A percentile compares a stretch with the other conserved stretches of the same genome.
Evolutionary conservation across 352 stramenopile genomes (phyloP).

Genomic region (Phytopythium delawarense): DNA sequence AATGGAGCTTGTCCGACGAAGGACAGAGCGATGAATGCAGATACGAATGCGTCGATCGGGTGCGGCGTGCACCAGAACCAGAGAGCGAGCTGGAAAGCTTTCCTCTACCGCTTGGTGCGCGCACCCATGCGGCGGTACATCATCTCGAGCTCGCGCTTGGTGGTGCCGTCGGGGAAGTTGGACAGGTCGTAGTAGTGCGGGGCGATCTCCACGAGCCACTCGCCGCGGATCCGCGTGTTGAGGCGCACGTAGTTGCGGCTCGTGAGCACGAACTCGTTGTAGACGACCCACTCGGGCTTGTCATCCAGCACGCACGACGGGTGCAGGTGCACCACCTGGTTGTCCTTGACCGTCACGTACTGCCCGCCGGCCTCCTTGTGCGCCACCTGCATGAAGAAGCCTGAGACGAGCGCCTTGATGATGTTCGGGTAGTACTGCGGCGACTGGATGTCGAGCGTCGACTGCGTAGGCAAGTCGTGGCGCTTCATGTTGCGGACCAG

Average conservation of each 20-base stretch:
- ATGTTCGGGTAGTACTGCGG: constrained; percentile 93
- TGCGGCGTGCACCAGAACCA: not conserved
- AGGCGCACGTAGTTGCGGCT: constrained; percentile 99
- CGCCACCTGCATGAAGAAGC: constrained; percentile 98
- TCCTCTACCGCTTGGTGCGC: constrained; percentile 23
- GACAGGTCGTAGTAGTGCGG: constrained; percentile 98
- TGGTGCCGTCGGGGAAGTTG: constrained; percentile 97
- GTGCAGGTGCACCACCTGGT: constrained; percentile 97
- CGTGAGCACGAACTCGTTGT: constrained; percentile 99
- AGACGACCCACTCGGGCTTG: constrained; percentile 98
- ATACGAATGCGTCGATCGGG: not conserved
- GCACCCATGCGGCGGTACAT: constrained; percentile 67
- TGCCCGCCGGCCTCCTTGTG: constrained; percentile 85
- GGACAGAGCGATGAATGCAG: not conserved
- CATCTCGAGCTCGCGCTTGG: constrained; percentile 93
- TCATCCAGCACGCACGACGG: constrained; percentile 95
- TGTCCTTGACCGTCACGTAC: constrained; percentile 99
- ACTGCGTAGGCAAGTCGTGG: constrained; percentile 69
- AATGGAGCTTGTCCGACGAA: not conserved
- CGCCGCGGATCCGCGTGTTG: constrained; percentile 92
- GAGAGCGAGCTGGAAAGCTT: not conserved
- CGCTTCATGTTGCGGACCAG: constrained; percentile 97
- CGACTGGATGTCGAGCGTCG: constrained; percentile 71
- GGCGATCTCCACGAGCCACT: constrained; percentile 92
- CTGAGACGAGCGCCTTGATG: constrained; percentile 90